Base-by-base conservation (phyloP, 2,329 filamentous ascomycete species). In the Huntiella savannae region DNA sequence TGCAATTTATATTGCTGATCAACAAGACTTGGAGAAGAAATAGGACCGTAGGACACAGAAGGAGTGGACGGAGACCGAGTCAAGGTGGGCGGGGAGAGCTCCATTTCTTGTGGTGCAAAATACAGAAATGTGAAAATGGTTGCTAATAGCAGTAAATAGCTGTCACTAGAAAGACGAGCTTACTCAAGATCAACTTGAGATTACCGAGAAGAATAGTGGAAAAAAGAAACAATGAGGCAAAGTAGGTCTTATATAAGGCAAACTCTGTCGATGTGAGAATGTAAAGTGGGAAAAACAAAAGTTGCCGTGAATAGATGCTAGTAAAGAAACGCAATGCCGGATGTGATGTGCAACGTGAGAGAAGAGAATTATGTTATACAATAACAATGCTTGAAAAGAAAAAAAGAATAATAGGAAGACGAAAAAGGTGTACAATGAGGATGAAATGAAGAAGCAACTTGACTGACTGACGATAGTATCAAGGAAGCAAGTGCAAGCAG, bases 21-120 rank as follows among this genome's bases (percentile, higher is more conserved):
- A 33, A 62, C 57, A 41, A 67, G 55, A 19, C 59, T 60, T 38
- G 68, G 66, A 40, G 68, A 68, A 11, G 63, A 62, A 52, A 70
- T 68, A 42, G 63, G 62, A 55, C 60, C 66, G 56, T 63, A 66
- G 49, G 62, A 68, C n/a, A 33, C 10, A 17, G 48, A 47, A 19
- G 52, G 49, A 22, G 52, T 53, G 38, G 45, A 50, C n/a, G 53
- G 53, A 10, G 53, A 54, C 22, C 50, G 50, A 17, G 51, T 53
- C 45, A 54, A 47, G 5, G 53, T 50, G 16, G 52, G 53, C 33
- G 53, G 52, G 22, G 53, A 52, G 45, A 53, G 47, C 45, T 53
- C 53, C 53, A 53, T 53, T 37, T 43, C 49, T 42, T 28, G 22
- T 8, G 6, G 22, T 43, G 35, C 13, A 28, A 37, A 32, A 8